phyloP scores from a whole-genome alignment of 2,329 filamentous ascomycete genomes.

The Zymoseptoria brevis region DNA sequence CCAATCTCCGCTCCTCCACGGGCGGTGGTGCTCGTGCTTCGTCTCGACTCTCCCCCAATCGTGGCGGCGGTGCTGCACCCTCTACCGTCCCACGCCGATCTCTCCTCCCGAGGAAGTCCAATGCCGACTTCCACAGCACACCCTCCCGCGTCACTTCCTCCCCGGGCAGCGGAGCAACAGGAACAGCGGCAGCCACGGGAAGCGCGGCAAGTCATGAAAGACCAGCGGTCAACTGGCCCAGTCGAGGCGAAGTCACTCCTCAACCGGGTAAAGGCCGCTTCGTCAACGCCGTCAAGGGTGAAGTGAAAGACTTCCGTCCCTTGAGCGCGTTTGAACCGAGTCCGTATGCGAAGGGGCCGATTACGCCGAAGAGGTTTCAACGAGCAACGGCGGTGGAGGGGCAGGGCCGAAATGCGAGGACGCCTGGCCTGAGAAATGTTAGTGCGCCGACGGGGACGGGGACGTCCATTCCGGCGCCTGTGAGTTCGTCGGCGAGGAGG shows the following conservation, averaged over 20 bases:
- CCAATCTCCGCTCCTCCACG: conserved; percentile 14
- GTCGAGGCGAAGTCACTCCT: conserved; percentile 12
- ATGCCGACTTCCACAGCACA: conserved; percentile 11
- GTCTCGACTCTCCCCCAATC: neutral
- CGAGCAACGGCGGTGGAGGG: neutral
- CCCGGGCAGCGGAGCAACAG: neutral
- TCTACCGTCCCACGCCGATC: conserved; percentile 11
- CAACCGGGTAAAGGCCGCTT: conserved; percentile 21
- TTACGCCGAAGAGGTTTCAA: conserved; percentile 23
- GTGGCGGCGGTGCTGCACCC: neutral
- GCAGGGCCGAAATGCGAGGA: neutral
- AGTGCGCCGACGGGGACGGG: conserved; percentile 11
- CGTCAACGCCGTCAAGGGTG: conserved; percentile 12
- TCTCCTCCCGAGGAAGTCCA: conserved; percentile 13
- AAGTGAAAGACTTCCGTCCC: conserved; percentile 25
- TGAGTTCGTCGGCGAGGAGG: conserved; percentile 3
- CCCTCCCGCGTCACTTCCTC: neutral
- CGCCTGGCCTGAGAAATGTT: conserved; percentile 4
- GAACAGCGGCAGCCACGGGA: too few relatives aligned
- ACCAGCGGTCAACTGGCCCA: conserved; percentile 7
- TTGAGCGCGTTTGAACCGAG: conserved; percentile 29
- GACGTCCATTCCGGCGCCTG: conserved; percentile 16
- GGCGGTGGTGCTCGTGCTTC: too few relatives aligned
- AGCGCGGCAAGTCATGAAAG: too few relatives aligned
- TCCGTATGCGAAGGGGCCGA: conserved; percentile 26